Evolutionary conservation across 805 yeast genomes (phyloP).

Genomic region (Nematodospora valgi): DNA sequence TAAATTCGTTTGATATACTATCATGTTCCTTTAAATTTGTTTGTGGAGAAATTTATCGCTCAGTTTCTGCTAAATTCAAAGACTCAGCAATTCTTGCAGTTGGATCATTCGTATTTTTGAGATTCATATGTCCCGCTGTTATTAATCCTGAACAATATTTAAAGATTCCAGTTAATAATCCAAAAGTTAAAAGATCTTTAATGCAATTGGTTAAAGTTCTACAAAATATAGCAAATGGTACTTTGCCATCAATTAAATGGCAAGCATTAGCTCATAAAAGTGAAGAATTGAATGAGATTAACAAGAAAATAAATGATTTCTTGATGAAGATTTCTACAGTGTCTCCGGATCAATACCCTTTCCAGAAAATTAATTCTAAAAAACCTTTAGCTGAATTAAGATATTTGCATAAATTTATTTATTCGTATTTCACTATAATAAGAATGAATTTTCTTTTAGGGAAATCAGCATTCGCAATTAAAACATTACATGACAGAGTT

Average conservation of each 20-base stretch:
- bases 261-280: slow-evolving; percentile 45
- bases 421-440: slow-evolving; percentile 30
- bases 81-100: slow-evolving; percentile 64
- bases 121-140: slow-evolving; percentile 88
- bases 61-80: slow-evolving; percentile 58
- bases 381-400: slow-evolving; percentile 36
- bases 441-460: slow-evolving; percentile 24
- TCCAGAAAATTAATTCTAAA: slow-evolving; percentile 16
- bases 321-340: slow-evolving; percentile 21
- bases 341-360: slow-evolving; percentile 20
- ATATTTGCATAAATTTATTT: slow-evolving; percentile 39
- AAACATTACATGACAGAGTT: slow-evolving; percentile 21
- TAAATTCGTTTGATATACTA: slow-evolving; percentile 49
- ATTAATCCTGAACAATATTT: slow-evolving; percentile 74
- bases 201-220: slow-evolving; percentile 78
- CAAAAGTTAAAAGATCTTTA: slow-evolving; percentile 57
- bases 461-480: slow-evolving; percentile 11
- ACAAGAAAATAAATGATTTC: slow-evolving; percentile 25
- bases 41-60: slow-evolving; percentile 58
- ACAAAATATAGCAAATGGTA: slow-evolving; percentile 84
- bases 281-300: slow-evolving; percentile 34
- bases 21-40: slow-evolving; percentile 74
- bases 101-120: slow-evolving; percentile 81
- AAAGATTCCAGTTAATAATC: slow-evolving; percentile 22
- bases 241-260: slow-evolving; percentile 64